Evolutionary conservation across 2,329 filamentous ascomycete species (phyloP).

Genomic region (Aspergillus amoenus): DNA sequence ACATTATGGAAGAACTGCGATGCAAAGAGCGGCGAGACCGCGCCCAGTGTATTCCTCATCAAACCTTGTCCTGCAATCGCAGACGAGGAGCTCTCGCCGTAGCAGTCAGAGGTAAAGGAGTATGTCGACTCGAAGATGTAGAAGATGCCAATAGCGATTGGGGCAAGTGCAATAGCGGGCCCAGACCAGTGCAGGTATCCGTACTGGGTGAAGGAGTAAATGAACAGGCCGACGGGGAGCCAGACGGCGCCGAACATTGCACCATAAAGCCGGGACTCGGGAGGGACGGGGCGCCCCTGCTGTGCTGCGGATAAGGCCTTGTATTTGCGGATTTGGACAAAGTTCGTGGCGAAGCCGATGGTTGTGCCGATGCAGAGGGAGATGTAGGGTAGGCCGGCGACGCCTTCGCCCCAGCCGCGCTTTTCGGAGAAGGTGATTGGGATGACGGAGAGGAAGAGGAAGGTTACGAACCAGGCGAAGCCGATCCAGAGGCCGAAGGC

Average conservation of each 20-base stretch:
- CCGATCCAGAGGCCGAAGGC: constrained; percentile 53
- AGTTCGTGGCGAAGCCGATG: constrained; percentile 50
- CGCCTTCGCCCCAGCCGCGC: constrained; percentile 53
- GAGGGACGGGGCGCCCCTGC: constrained; percentile 30
- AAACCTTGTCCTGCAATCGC: constrained; percentile 53
- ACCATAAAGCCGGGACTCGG: constrained; percentile 51
- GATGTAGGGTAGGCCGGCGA: constrained; percentile 53
- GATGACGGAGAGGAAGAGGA: constrained; percentile 55
- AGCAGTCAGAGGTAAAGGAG: constrained; percentile 54
- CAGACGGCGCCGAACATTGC: constrained; percentile 49
- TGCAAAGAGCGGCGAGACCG: constrained; percentile 53
- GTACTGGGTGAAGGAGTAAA: constrained; percentile 57
- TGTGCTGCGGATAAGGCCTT: constrained; percentile 36
- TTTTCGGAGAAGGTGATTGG: constrained; percentile 54
- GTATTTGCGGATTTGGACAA: constrained; percentile 54
- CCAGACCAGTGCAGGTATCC: constrained; percentile 50
- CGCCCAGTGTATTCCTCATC: constrained; percentile 55
- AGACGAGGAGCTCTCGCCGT: constrained; percentile 43
- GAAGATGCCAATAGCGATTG: constrained; percentile 55
- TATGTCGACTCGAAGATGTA: constrained; percentile 48
- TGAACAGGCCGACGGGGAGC: constrained; percentile 52
- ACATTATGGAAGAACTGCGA: constrained; percentile 55
- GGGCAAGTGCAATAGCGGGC: constrained; percentile 49
- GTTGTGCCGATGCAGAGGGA: constrained; percentile 51
- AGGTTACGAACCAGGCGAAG: constrained; percentile 55